Base-by-base conservation (phyloP, 495 filamentous ascomycete genomes). In the Darksidea phi region DNA sequence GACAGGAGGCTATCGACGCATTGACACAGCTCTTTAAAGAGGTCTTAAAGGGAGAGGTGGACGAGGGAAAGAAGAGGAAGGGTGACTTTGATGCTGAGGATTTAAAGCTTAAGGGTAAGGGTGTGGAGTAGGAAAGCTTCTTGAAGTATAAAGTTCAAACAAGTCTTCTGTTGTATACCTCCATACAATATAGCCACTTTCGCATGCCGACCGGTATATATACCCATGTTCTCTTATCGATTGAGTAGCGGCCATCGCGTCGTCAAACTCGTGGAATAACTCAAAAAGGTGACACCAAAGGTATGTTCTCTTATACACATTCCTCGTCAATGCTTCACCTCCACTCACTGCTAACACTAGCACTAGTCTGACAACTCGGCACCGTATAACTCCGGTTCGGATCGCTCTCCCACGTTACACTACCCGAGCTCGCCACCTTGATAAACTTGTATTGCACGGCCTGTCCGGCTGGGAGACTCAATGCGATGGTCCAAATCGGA, bases 371-470 rank as follows among this genome's bases (percentile, higher is more conserved):
- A 26, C 54, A 57, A 21, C 42, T 59, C 24, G 83, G 75, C 13
- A 88, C 81, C 0, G 79, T 82, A 61, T 79, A 85, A 6, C 69
- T 72, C 43, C 79, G 79, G 66, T 91, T 88, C 0, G 84, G 79
- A 68, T 86, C 83, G 28, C 77, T 75, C 71, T 89, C 86, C 87
- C 86, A 89, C 18, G 62, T 72, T 1, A 87, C 75, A 1, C 70
- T 69, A 3, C 84, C 81, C 67, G 83, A 78, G 2, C 72, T 69
- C 48, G 77, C 73, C 34, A 85, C 74, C 7, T 79, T 79, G 57
- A 90, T 82, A 64, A 82, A 91, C 74, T 90, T 90, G 67, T 89
- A 90, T 70, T 85, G 61, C 26, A 90, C 76, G 6, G 61, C 67
- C 43, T 74, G 72, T 0, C 86, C 84, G 0, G 79, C 78, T 0